A percentile compares a stretch with the other conserved stretches of the same genome.
Evolutionary conservation across 2,329 filamentous ascomycete species (phyloP).

Genomic region (Pseudocercospora macadamiae): DNA sequence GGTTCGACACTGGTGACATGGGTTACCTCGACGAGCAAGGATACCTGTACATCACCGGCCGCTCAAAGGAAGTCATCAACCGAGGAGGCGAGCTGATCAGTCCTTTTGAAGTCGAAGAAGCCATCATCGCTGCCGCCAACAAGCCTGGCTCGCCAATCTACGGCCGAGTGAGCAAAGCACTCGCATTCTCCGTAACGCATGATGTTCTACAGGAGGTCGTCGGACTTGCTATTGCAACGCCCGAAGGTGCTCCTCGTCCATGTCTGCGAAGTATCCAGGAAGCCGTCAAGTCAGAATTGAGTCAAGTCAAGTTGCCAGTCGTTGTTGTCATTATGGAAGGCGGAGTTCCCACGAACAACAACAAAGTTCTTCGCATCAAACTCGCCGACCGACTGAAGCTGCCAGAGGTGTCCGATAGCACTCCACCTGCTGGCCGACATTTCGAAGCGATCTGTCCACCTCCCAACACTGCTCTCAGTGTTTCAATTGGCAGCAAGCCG

Average conservation of each 20-base stretch:
- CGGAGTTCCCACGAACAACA: slow-evolving; percentile 60
- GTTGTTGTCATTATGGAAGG: slow-evolving; percentile 60
- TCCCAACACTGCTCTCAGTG: slow-evolving; percentile 51
- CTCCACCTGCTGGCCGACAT: slow-evolving; percentile 50
- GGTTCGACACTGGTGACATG: slow-evolving; percentile 60
- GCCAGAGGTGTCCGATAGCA: slow-evolving; percentile 50
- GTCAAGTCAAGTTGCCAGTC: slow-evolving; percentile 58
- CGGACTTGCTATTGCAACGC: slow-evolving; percentile 56
- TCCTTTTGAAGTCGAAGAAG: slow-evolving; percentile 62
- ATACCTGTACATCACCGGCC: slow-evolving; percentile 59
- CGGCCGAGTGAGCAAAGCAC: slow-evolving; percentile 52
- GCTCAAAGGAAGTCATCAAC: slow-evolving; percentile 62
- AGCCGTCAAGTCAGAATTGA: slow-evolving; percentile 52
- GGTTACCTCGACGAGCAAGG: slow-evolving; percentile 56
- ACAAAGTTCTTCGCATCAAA: slow-evolving; percentile 61
- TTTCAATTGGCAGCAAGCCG: slow-evolving; percentile 40
- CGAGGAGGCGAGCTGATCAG: slow-evolving; percentile 63
- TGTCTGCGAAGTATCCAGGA: slow-evolving; percentile 55
- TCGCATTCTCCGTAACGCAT: slow-evolving; percentile 59
- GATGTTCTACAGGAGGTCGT: slow-evolving; percentile 61
- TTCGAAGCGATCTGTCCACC: slow-evolving; percentile 55
- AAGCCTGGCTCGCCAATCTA: slow-evolving; percentile 48
- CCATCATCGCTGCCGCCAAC: slow-evolving; percentile 53
- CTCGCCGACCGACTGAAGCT: slow-evolving; percentile 54
- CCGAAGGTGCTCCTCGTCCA: slow-evolving; percentile 46